Evolutionary conservation across 495 filamentous ascomycete genomes (phyloP), one percentile per base, ranked within the genome.

Genomic region (Margaritispora aquatica): DNA sequence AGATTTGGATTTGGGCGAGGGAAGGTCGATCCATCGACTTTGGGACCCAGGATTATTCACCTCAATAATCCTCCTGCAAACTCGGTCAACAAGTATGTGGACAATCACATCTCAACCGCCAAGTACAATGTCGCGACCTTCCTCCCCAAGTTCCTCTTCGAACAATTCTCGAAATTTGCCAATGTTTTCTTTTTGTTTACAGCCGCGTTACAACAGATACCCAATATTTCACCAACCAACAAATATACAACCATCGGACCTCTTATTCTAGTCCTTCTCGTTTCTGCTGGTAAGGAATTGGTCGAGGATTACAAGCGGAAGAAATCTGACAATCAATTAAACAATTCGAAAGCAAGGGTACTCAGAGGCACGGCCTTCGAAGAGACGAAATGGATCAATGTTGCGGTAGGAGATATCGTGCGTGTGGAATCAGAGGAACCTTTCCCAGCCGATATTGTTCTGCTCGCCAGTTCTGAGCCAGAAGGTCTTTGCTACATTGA

Each of bases 161-260:
- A 99, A 68, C 95, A 99, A 73, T 99, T 99, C 77, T 96, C 91
- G 51, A 99, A 96, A 75, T 97, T 96, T 74, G 95, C 94, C 74
- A 99, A 99, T 70, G 70, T 99, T 63, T 99, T 99, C 79, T 99
- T 99, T 86, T 84, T 99, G 68, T 97, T 99, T 73, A 99, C 95
- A 29, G 93, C 95, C 2, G 86, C 84, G 4, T 73, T 99, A 29
- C 95, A 99, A 75, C 95, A 99, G 70, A 96, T 99, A 65, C 95
- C 94, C 17, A 86, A 88, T 63, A 85, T 99, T 52, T 95, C 92
- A 21, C 94, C 94, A 8, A 99, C 94, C 4, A 97, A 96, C 75
- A 78, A 75, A 67, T 99, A 89, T 70, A 99, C 95, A 10, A 99
- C 95, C 19, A 96, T 99, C 69, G 95, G 88, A 21, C 95, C 95